Evolutionary conservation across 148 eudicot genomes (phyloP).

Genomic region (Arbutus unedo): DNA sequence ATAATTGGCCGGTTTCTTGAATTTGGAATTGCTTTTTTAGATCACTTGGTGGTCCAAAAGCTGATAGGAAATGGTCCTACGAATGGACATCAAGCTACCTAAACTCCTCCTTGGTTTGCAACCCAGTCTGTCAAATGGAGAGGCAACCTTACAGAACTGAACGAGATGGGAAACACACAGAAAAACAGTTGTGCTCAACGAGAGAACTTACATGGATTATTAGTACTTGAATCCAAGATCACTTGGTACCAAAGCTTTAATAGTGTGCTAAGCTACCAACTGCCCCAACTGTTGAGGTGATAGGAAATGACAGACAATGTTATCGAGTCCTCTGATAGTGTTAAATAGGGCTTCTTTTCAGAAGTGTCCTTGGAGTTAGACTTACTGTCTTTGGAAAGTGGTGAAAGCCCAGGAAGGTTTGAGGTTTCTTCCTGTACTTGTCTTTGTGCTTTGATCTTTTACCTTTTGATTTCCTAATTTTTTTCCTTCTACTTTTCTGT

Average conservation of each 20-base stretch:
- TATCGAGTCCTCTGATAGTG: neutral
- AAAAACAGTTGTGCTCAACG: neutral
- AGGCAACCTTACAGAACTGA: neutral
- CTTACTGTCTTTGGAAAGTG: constrained; percentile 3
- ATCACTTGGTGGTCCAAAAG: neutral
- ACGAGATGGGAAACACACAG: too few relatives aligned
- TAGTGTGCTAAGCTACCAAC: neutral
- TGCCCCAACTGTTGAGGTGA: neutral
- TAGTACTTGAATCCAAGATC: neutral
- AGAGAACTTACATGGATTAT: neutral
- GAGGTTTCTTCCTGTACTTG: neutral
- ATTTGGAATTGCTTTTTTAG: neutral
- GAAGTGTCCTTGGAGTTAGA: neutral
- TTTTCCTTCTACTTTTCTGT: neutral
- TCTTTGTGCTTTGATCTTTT: constrained; percentile 3
- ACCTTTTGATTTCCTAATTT: constrained; percentile 3
- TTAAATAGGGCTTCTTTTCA: neutral
- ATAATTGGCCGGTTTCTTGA: neutral
- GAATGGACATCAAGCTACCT: neutral
- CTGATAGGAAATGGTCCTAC: constrained; percentile 6
- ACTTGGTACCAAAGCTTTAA: neutral
- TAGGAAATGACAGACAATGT: constrained; percentile 1
- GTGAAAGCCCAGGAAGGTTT: neutral
- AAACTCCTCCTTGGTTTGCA: neutral
- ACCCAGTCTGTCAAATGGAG: too few relatives aligned